phyloP scores from a whole-genome alignment of 495 filamentous ascomycete species.

The Annulohypoxylon maeteangense region DNA sequence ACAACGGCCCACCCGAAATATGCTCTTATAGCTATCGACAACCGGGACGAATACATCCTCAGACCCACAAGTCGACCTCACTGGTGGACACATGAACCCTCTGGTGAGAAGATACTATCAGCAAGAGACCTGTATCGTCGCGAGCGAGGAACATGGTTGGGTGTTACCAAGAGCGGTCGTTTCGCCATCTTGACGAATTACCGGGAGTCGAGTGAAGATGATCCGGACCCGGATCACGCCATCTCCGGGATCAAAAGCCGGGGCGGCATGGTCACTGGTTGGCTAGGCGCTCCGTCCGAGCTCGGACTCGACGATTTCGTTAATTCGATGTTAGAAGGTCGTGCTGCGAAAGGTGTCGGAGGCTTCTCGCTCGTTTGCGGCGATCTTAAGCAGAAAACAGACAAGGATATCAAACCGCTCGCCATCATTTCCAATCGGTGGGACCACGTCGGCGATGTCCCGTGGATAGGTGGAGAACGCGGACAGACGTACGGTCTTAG shows the following conservation, averaged over 20 bases:
- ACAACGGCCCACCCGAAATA: slow-evolving; percentile 93
- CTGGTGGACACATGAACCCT: slow-evolving; percentile 75
- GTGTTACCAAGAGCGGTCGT: slow-evolving; percentile 83
- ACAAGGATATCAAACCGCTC: slow-evolving; percentile 68
- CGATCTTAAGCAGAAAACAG: slow-evolving; percentile 64
- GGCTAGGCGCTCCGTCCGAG: slow-evolving; percentile 68
- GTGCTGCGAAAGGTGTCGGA: slow-evolving; percentile 78
- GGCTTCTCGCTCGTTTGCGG: slow-evolving; percentile 95
- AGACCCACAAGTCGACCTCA: slow-evolving; percentile 84
- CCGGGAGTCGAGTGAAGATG: slow-evolving; percentile 73
- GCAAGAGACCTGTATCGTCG: slow-evolving; percentile 62
- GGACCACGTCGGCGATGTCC: slow-evolving; percentile 68
- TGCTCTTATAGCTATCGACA: slow-evolving; percentile 88
- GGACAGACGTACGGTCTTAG: slow-evolving; percentile 81
- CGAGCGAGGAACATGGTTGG: slow-evolving; percentile 89
- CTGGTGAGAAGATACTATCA: slow-evolving; percentile 58
- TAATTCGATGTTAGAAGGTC: slow-evolving; percentile 69
- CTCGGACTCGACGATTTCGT: slow-evolving; percentile 72
- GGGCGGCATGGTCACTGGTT: slow-evolving; percentile 87
- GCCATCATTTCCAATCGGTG: slow-evolving; percentile 92
- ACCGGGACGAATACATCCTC: slow-evolving; percentile 94
- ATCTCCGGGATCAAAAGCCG: slow-evolving; percentile 72
- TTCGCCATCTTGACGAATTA: slow-evolving; percentile 96
- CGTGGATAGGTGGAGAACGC: slow-evolving; percentile 73
- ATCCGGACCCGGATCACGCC: slow-evolving; percentile 58